Base-by-base conservation (phyloP, 2,329 filamentous ascomycete species). In the Rutstroemia sp. region DNA sequence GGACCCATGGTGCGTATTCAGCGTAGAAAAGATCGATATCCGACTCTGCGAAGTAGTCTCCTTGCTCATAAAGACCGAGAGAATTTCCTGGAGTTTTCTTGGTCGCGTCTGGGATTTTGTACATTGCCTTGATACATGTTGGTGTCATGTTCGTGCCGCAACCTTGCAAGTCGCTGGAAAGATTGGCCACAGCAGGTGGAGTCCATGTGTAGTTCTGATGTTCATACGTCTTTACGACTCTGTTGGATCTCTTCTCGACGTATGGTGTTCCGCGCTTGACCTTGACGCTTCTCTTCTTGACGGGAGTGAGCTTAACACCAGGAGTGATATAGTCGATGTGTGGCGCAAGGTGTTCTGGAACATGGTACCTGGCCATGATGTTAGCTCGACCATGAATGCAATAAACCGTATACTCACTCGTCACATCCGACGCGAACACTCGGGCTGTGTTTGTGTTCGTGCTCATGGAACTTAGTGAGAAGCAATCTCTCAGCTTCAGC, bases 261-360 rank as follows among this genome's bases (percentile, higher is more conserved):
- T 48, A 27, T 27, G 55, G 16, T 23, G 25, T 57, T 19, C 34
- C 30, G 23, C 58, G 57, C 50, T 59, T 53, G 3, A 51, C 48
- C n/a, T 61, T 58, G 21, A 60, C 37, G 37, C 46, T 45, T 49
- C 59, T 54, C 37, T 63, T 63, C 34, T 57, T 56, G 25, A 61
- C 52, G 4, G 61, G 57, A 41, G 54, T 48, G 38, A 62, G 60
- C 34, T 74, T 74, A 48, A 76, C 67, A 21, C 73, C 74, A 1
- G 75, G 76, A 2, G 71, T 77, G 30, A 78, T 72, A 60, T 75
- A 77, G 64, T 78, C 75, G 51, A 78, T 68, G 54, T 77, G 73
- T 7, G 64, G 54, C 48, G 69, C 66, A 23, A 77, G 39, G 48
- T 72, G 65, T n/a, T 70, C 64, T 12, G 75, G 75, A 23, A 77